A percentile compares a stretch with the other conserved stretches of the same genome.
These are phyloP conservation scores for Entomophthora muscae DNA, from an alignment of 371 early-diverging fungal genomes.

Conservation along the genomic window DNA sequence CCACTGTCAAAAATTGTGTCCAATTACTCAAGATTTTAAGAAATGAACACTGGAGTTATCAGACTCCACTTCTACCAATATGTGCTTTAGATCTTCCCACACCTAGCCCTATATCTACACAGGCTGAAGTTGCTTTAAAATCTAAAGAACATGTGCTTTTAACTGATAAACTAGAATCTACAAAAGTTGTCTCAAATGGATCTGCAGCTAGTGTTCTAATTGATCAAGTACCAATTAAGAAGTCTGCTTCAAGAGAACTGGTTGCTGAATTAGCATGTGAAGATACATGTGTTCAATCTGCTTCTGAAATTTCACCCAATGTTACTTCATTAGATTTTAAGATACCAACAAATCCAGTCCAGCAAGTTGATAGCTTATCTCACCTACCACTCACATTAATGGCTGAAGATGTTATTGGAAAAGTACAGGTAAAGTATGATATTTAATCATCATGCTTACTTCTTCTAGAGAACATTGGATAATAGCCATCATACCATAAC, in stretches of 20 bases:
- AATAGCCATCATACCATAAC: background rate
- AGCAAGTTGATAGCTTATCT: background rate
- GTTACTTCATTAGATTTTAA: background rate
- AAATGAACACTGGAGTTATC: background rate
- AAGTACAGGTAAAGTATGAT: background rate
- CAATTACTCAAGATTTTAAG: background rate
- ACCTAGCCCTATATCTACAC: background rate
- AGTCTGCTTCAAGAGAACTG: background rate
- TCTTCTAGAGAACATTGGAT: background rate
- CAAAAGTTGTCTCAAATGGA: no score
- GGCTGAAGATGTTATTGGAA: background rate
- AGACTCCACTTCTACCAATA: background rate
- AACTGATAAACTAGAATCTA: background rate
- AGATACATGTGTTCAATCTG: background rate
- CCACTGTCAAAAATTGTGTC: background rate
- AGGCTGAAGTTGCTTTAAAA: background rate
- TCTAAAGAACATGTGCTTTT: background rate
- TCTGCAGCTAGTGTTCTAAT: no score
- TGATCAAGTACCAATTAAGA: no score
- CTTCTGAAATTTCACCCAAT: background rate
- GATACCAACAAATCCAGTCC: background rate
- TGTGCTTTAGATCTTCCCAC: background rate
- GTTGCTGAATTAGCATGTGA: background rate
- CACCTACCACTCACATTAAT: background rate
- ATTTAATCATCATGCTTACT: no score